phyloP scores from a whole-genome alignment of 768 basidiomycete genomes.

The Leucosporidium scottii region DNA sequence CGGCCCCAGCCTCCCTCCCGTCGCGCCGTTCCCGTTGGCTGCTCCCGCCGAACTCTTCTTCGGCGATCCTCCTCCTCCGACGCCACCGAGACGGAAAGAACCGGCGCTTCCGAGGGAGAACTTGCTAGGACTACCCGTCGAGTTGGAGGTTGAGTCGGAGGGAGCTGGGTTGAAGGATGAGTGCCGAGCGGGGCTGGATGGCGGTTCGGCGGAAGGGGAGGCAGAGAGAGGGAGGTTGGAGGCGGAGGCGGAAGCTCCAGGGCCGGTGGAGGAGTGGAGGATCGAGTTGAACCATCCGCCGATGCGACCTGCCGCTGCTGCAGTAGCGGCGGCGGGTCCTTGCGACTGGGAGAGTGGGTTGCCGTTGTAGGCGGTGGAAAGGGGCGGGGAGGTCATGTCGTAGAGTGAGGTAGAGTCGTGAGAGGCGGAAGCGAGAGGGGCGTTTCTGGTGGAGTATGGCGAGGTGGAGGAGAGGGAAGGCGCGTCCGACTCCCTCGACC shows the following conservation, averaged over 20 bases:
- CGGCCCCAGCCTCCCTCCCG: constrained; percentile 21
- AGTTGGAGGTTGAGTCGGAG: neutral
- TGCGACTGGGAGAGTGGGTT: neutral
- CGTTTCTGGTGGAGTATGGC: neutral
- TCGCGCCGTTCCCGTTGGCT: neutral
- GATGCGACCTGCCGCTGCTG: constrained; percentile 10
- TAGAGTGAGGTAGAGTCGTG: neutral
- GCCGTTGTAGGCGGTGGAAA: neutral
- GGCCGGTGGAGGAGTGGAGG: constrained; percentile 6
- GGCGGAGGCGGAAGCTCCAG: constrained; percentile 1
- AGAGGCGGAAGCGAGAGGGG: neutral
- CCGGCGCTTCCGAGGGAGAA: neutral
- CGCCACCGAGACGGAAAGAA: neutral
- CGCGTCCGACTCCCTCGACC: too few species aligned
- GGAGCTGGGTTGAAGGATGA: neutral
- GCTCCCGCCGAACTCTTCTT: constrained; percentile 10
- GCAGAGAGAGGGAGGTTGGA: constrained; percentile 3
- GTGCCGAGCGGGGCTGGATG: neutral
- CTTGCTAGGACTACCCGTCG: neutral
- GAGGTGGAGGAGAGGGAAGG: neutral
- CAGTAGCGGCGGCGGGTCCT: neutral
- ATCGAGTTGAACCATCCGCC: constrained; percentile 33
- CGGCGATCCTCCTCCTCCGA: neutral
- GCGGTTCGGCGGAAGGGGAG: neutral
- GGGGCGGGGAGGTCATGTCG: neutral